A percentile compares a stretch with the other conserved stretches of the same genome.
phyloP scores from a whole-genome alignment of 2,329 filamentous ascomycete genomes.

The Pyrenochaeta sp. region DNA sequence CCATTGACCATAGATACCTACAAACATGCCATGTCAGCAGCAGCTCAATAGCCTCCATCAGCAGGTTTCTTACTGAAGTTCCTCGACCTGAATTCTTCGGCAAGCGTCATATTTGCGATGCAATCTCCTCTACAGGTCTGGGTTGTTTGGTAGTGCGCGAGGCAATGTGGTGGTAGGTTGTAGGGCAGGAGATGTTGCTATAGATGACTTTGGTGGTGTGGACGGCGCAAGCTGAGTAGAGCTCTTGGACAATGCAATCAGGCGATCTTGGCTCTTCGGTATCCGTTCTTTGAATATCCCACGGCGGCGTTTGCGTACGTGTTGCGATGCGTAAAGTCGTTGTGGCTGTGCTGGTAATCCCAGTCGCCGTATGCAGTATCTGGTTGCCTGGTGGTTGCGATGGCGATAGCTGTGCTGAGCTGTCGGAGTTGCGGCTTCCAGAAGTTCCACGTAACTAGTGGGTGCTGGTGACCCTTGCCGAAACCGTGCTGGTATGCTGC shows the following conservation, averaged over 20 bases:
- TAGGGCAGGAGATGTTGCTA: constrained; percentile 13
- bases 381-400: constrained; percentile 31
- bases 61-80: constrained; percentile 67
- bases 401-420: constrained; percentile 25
- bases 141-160: constrained; percentile 12
- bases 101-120: constrained; percentile 61
- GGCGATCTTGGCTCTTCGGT: constrained; percentile 20
- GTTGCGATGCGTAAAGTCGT: constrained; percentile 36
- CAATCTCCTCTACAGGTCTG: constrained; percentile 1
- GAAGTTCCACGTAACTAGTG: constrained; percentile 45
- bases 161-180: constrained; percentile 8
- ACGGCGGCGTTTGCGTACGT: constrained; percentile 31
- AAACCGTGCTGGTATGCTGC: constrained; percentile 27
- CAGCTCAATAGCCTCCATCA: constrained; percentile 15
- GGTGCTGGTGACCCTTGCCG: constrained; percentile 30
- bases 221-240: constrained; percentile 34
- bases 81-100: constrained; percentile 69
- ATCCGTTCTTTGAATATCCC: constrained; percentile 9
- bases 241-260: constrained; percentile 30
- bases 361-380: constrained; percentile 9
- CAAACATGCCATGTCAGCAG: constrained; percentile 43
- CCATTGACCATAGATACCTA: constrained; percentile 76
- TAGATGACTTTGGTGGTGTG: constrained; percentile 10
- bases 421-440: constrained; percentile 38
- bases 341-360: constrained; percentile 40